Percentiles rank a stretch among this genome's conserved stretches.
Conservation (phyloP, 2,329 filamentous ascomycete species). For the Aureobasidium pullulans region DNA sequence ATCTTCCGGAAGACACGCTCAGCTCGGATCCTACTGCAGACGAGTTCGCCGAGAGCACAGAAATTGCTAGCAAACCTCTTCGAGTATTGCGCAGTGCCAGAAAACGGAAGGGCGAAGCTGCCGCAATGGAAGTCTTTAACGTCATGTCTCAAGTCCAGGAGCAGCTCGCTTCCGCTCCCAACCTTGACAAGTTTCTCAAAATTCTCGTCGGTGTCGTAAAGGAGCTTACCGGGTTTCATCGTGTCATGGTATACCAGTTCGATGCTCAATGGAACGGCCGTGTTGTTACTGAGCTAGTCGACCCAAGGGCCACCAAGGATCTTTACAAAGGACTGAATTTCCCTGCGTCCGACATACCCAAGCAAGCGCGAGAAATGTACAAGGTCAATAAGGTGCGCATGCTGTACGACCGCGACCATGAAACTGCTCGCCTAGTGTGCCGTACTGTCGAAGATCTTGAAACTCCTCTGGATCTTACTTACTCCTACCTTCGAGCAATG, state of each 20-base stretch:
- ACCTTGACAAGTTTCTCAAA: slow-evolving; percentile 67
- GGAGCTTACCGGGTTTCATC: slow-evolving; percentile 82
- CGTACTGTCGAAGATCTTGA: slow-evolving; percentile 66
- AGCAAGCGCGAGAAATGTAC: slow-evolving; percentile 81
- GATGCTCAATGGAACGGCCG: slow-evolving; percentile 75
- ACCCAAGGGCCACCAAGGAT: slow-evolving; percentile 71
- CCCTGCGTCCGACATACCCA: slow-evolving; percentile 78
- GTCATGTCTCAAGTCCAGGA: slow-evolving; percentile 90
- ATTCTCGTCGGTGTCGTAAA: slow-evolving; percentile 79
- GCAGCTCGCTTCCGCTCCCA: slow-evolving; percentile 66
- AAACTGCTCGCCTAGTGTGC: slow-evolving; percentile 75
- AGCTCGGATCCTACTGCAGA: slow-evolving; percentile 64
- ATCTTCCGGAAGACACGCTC: slow-evolving; percentile 65
- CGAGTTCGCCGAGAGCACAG: slow-evolving; percentile 68
- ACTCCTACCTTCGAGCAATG: slow-evolving; percentile 80
- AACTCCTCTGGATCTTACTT: slow-evolving; percentile 70
- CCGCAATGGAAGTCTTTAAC: slow-evolving; percentile 83
- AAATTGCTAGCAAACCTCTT: slow-evolving; percentile 68
- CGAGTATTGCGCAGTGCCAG: slow-evolving; percentile 67
- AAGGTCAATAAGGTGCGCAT: slow-evolving; percentile 84
- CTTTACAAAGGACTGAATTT: slow-evolving; percentile 84
- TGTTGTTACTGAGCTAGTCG: slow-evolving; percentile 80
- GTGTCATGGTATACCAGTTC: slow-evolving; percentile 91
- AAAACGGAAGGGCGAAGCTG: slow-evolving; percentile 68
- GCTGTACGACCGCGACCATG: slow-evolving; percentile 74